phyloP scores from a whole-genome alignment of 2,329 filamentous ascomycete species.

The Fusarium oligoseptatum region DNA sequence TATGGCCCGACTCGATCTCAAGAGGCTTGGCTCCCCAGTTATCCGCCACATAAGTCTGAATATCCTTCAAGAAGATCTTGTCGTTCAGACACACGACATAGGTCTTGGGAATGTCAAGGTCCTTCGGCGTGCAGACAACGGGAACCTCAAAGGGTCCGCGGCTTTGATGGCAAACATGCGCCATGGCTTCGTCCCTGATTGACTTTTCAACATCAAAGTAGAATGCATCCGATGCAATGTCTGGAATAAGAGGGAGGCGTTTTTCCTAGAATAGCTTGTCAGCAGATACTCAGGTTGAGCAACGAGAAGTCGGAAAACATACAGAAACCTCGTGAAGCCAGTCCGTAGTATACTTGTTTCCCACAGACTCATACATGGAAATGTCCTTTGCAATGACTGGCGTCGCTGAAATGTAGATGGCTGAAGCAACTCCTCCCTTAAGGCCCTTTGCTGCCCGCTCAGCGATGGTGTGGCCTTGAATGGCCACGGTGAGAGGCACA shows the following conservation, averaged over 20 bases:
- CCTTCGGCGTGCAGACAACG: conserved; percentile 2
- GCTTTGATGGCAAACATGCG: conserved; percentile 27
- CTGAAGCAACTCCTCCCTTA: conserved; percentile 17
- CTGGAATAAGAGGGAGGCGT: conserved; percentile 5
- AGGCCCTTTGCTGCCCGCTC: conserved; percentile 10
- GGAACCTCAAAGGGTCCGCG: conserved; percentile 15
- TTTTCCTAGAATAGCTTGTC: neutral
- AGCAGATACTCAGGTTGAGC: neutral
- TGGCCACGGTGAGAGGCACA: conserved; percentile 15
- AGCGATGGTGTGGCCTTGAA: conserved; percentile 2
- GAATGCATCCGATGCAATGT: conserved; percentile 16
- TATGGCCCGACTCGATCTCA: conserved; percentile 36
- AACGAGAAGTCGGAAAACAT: neutral
- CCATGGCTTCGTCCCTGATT: conserved; percentile 3
- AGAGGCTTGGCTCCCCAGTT: conserved; percentile 17
- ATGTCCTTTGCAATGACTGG: conserved; percentile 22
- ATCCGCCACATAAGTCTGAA: conserved; percentile 6
- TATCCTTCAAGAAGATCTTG: conserved; percentile 8
- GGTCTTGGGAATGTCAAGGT: conserved; percentile 15
- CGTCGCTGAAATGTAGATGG: conserved; percentile 16
- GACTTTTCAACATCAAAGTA: conserved; percentile 24
- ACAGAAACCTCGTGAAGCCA: conserved; percentile 27
- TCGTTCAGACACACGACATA: conserved; percentile 22
- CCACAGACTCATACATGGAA: conserved; percentile 27
- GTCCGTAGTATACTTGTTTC: neutral